Conservation (phyloP, 495 filamentous ascomycete species). For the Penicillium desertorum region DNA sequence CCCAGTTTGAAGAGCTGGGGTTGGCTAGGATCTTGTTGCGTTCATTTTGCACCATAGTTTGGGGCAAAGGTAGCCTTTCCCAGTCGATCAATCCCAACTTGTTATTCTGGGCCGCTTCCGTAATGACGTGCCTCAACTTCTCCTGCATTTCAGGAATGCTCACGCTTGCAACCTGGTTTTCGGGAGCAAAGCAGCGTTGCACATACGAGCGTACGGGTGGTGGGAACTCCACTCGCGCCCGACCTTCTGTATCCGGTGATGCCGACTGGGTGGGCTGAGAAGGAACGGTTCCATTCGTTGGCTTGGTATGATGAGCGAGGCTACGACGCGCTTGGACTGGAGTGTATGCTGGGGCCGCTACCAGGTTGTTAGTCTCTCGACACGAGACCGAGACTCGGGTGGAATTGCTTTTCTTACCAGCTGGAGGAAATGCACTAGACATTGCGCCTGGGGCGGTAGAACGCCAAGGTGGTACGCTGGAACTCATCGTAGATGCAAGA, state of each 20-base stretch:
- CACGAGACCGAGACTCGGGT: neutral
- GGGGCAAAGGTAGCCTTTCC: slow-evolving; percentile 80
- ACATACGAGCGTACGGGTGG: slow-evolving; percentile 77
- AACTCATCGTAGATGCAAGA: slow-evolving; percentile 35
- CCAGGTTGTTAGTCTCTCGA: slow-evolving; percentile 11
- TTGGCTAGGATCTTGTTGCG: slow-evolving; percentile 49
- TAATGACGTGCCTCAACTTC: slow-evolving; percentile 84
- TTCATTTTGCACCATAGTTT: slow-evolving; percentile 78
- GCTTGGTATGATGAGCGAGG: slow-evolving; percentile 30
- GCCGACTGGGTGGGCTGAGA: slow-evolving; percentile 15
- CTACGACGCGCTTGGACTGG: slow-evolving; percentile 53
- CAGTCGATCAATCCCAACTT: slow-evolving; percentile 74
- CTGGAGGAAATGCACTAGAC: slow-evolving; percentile 26
- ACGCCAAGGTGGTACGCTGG: slow-evolving; percentile 46
- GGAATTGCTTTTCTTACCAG: slow-evolving; percentile 32
- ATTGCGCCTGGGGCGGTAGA: slow-evolving; percentile 36
- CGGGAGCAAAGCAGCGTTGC: slow-evolving; percentile 74
- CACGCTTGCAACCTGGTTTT: slow-evolving; percentile 66
- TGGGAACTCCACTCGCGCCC: slow-evolving; percentile 66
- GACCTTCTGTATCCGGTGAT: slow-evolving; percentile 25
- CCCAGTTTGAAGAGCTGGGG: slow-evolving; percentile 41
- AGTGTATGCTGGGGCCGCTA: slow-evolving; percentile 50
- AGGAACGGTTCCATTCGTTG: slow-evolving; percentile 28
- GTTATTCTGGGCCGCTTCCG: slow-evolving; percentile 67
- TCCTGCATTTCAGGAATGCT: slow-evolving; percentile 68